Conservation (phyloP, 2,329 filamentous ascomycete species). For the Trichoderma aggressivum region DNA sequence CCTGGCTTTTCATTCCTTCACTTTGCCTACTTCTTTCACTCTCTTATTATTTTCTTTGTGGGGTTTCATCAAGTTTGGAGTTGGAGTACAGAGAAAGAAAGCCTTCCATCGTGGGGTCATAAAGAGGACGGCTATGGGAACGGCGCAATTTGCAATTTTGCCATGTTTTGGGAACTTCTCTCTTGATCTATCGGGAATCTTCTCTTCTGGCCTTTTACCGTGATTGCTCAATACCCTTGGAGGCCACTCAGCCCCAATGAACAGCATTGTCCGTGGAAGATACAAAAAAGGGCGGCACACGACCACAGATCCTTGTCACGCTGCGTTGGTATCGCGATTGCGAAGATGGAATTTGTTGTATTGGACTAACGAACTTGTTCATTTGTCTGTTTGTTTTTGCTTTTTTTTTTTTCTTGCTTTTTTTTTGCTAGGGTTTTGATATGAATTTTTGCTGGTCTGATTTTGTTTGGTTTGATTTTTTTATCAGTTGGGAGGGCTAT, state of each 20-base stretch:
- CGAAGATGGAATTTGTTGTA: conserved; percentile 7
- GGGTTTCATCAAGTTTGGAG: conserved; percentile 5
- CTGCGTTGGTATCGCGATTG: background rate
- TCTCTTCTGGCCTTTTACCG: background rate
- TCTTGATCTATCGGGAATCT: background rate
- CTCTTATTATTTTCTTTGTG: conserved; percentile 7
- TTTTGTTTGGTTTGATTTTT: background rate
- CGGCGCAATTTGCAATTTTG: conserved; percentile 10
- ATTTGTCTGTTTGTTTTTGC: background rate
- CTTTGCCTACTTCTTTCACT: background rate
- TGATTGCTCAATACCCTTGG: background rate
- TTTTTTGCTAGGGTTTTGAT: background rate
- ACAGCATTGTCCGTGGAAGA: background rate
- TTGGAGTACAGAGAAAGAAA: background rate
- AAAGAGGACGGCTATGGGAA: background rate
- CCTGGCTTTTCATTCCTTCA: background rate
- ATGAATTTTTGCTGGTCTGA: background rate
- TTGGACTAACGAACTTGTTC: background rate
- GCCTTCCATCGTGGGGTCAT: background rate
- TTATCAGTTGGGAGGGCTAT: background rate
- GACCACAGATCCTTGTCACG: background rate
- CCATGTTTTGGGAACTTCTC: background rate
- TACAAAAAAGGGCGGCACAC: background rate
- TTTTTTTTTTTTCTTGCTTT: background rate
- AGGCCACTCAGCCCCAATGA: background rate